A percentile compares a stretch with the other conserved stretches of the same genome.
Conservation (phyloP, 208 protist genomes). For the Leishmania lainsoni region DNA sequence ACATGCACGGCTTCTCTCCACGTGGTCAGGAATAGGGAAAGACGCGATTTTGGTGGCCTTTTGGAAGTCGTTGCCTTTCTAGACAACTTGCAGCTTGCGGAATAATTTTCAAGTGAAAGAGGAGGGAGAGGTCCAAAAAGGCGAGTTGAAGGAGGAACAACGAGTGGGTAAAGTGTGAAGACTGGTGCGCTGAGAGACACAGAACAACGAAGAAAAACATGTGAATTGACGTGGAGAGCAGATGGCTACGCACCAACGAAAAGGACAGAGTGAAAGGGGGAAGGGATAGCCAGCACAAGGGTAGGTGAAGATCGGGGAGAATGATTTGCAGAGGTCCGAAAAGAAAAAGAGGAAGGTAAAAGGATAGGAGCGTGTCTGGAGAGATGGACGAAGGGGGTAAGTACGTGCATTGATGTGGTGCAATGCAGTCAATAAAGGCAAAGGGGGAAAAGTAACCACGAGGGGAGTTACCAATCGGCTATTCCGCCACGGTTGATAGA, state of each 20-base stretch:
- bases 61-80: conserved; percentile 36
- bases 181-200: background rate
- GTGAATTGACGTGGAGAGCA: background rate
- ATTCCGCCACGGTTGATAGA: background rate
- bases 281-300: background rate
- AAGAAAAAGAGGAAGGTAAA: background rate
- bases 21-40: conserved; percentile 19
- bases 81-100: conserved; percentile 32
- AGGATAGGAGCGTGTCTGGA: background rate
- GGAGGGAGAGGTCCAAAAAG: background rate
- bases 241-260: background rate
- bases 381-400: background rate
- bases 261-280: background rate
- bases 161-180: background rate
- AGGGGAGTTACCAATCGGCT: background rate
- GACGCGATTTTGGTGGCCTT: conserved; percentile 28
- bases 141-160: background rate
- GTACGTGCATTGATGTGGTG: background rate
- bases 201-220: background rate
- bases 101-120: conserved; percentile 10
- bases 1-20: conserved; percentile 20
- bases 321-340: background rate
- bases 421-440: background rate
- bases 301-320: background rate
- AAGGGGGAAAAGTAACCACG: background rate